phyloP scores from a whole-genome alignment of 2,329 filamentous ascomycete genomes.

The Aulographum hederae region DNA sequence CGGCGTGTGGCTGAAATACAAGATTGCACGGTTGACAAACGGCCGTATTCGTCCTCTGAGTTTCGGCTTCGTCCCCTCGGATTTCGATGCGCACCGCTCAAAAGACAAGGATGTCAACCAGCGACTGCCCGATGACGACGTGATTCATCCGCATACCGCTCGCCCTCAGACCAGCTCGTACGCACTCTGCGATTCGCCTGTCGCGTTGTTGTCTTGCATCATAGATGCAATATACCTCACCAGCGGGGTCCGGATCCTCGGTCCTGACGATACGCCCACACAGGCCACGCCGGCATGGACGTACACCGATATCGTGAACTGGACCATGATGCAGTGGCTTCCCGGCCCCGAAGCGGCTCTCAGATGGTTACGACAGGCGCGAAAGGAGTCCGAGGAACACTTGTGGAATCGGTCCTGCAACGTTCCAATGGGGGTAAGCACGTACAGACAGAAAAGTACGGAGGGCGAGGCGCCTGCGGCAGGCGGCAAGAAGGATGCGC shows the following conservation, averaged over 20 bases:
- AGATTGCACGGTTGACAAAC: slow-evolving; percentile 25
- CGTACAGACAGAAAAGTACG: slow-evolving; percentile 7
- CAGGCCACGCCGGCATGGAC: slow-evolving; percentile 14
- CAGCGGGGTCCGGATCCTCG: neutral
- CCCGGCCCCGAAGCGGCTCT: slow-evolving; percentile 44
- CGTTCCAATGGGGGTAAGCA: slow-evolving; percentile 22
- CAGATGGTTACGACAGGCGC: slow-evolving; percentile 27
- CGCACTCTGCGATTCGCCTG: slow-evolving; percentile 48
- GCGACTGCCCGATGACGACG: too few relatives aligned
- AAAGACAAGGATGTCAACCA: neutral
- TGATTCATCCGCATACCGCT: too few relatives aligned
- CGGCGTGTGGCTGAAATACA: slow-evolving; percentile 36
- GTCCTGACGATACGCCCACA: neutral
- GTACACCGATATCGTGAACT: slow-evolving; percentile 36
- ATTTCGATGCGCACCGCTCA: slow-evolving; percentile 17
- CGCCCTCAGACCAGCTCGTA: slow-evolving; percentile 56
- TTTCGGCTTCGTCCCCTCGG: slow-evolving; percentile 37
- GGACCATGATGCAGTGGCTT: slow-evolving; percentile 46
- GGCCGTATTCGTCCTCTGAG: slow-evolving; percentile 25
- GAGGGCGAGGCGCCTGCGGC: neutral
- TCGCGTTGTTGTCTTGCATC: slow-evolving; percentile 58
- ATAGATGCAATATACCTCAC: slow-evolving; percentile 1
- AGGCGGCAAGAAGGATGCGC: neutral
- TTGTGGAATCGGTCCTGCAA: slow-evolving; percentile 12
- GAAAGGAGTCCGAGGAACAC: slow-evolving; percentile 6